Evolutionary conservation across 208 protist genomes (phyloP), one percentile per base, ranked within the genome.

Genomic region (Crithidia sp.): DNA sequence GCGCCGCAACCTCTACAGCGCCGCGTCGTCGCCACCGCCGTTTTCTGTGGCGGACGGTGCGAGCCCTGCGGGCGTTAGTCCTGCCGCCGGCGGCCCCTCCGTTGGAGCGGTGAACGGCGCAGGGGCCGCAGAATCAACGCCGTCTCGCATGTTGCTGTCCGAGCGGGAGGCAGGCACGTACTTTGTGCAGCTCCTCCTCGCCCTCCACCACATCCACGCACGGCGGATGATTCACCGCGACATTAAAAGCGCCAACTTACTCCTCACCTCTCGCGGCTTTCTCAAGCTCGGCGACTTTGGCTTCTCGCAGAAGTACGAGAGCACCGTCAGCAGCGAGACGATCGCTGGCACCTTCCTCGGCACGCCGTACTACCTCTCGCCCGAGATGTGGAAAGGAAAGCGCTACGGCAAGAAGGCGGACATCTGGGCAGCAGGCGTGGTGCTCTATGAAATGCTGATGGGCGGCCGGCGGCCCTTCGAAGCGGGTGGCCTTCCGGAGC

Each of bases 221-320:
- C 82, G 86, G n/a, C 81, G 92, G 17, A 97, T 98, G 87, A 94
- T 98, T 61, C 95, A 98, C 76, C 88, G 95, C 13, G 94, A 98
- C 60, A 81, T 97, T 39, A 96, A 98, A 71, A 92, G 86, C 49
- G 92, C 92, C 8, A 98, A 98, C 63, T 70, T 98, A 16, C 91
- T 98, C 63, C 71, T 98, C 43, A 96, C 89, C 53, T 86, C 92
- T 4, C 68, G 65, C 39, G 93, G 93, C 7, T 86, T 97, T 59
- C 59, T 98, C 9, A 98, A 98, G 68, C 76, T 98, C 3, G 95
- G 95, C 52, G 95, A 98, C 83, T 98, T 98, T 79, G 95, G 95
- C 9, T 97, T 97, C 67, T 92, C 92, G 16, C 83, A 94, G 61
- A 87, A 97, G 78, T 94, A 96, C 65, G 86, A 92, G 64, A 90